Conservation (phyloP, 208 protist species). For the Leishmania martiniquensis region DNA sequence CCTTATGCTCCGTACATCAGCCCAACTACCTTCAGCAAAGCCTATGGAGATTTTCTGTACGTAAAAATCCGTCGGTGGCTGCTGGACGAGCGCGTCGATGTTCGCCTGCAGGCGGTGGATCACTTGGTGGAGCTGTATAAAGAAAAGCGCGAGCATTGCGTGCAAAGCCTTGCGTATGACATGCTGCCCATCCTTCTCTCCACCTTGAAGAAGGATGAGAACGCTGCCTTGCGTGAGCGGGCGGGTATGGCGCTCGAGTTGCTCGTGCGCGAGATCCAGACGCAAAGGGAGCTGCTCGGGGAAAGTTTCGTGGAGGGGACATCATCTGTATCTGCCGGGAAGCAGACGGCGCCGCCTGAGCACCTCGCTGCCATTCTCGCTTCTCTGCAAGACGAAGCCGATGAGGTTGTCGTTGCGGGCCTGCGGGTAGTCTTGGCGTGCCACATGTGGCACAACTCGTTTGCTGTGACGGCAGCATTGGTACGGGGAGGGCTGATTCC, state of each 20-base stretch:
- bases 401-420: constrained; percentile 61
- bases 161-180: constrained; percentile 55
- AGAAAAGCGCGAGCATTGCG: constrained; percentile 66
- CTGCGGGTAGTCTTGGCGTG: constrained; percentile 66
- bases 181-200: constrained; percentile 63
- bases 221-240: constrained; percentile 60
- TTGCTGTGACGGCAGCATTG: constrained; percentile 51
- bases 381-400: constrained; percentile 47
- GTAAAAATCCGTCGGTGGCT: constrained; percentile 80
- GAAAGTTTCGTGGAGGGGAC: not conserved
- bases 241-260: constrained; percentile 68
- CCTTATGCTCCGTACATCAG: constrained; percentile 59
- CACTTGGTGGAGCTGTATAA: constrained; percentile 75
- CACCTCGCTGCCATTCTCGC: constrained; percentile 39
- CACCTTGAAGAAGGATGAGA: constrained; percentile 60
- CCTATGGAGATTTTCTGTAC: constrained; percentile 69
- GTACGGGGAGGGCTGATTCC: constrained; percentile 47
- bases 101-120: constrained; percentile 67
- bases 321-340: constrained; percentile 7
- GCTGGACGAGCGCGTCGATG: constrained; percentile 47
- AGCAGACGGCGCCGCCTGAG: constrained; percentile 8
- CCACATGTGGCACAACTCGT: constrained; percentile 66
- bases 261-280: constrained; percentile 50
- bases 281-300: constrained; percentile 51
- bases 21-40: constrained; percentile 63